Base-by-base conservation (phyloP, 306 rosid genomes). In the Macrotyloma uniflorum region DNA sequence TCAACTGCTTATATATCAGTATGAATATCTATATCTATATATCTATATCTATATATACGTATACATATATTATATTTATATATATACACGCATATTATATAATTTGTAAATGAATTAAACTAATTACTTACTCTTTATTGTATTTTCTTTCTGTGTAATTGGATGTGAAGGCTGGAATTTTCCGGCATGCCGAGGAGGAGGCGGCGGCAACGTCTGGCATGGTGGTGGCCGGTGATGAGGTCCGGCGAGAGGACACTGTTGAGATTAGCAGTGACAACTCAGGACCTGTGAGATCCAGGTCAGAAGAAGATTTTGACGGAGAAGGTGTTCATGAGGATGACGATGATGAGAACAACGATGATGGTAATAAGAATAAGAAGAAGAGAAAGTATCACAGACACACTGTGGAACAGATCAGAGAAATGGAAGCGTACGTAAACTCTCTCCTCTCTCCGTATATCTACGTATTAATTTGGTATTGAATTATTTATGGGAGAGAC, bases 331-430 rank as follows among this genome's bases (percentile, higher is more conserved):
- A 81, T 2, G 90, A 87, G 0, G 89, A 87, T 5, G 97, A 79
- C 6, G 91, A 74, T 16, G 89, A 32, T 3, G 1, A 61, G 3
- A 7, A 61, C 3, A 0, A 58, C 59, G 87, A 83, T 50, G 88
- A 3, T 6, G 12, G 16, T 28, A 22, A 85, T 28, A 87, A 85
- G 63, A 91, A 83, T 54, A 85, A 85, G 73, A 96, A 91, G 74
- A 90, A 94, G 71, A 96, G 90, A 81, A 96, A 96, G 83, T 96
- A 93, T 81, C 98, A 93, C 30, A 77, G 99, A 19, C 99, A 96
- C 84, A 96, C 99, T n/a, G 81, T 88, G 12, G 94, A 93, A 22
- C 99, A 96, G 79, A 96, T 96, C 85, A 85, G 92, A 91, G 96
- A 88, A 87, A 96, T 96, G 99, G 99, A 96, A 89, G 91, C 96